Percentiles rank a stretch among this genome's conserved stretches.
These are phyloP conservation scores for Arachnomyces sp. DNA, from an alignment of 2,329 filamentous ascomycete genomes.

Conservation along the genomic window DNA sequence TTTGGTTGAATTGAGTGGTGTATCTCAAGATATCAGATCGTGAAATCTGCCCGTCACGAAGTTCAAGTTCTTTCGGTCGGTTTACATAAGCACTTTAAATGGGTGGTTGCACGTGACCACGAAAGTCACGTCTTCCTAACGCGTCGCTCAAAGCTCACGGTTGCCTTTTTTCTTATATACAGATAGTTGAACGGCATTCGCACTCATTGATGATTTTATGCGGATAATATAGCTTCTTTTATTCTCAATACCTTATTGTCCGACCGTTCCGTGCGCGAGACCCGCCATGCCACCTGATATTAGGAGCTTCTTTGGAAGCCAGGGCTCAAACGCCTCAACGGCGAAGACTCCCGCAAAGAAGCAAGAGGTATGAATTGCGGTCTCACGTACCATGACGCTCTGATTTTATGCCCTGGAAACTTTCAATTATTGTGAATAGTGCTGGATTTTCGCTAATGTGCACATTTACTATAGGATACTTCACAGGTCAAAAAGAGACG, in stretches of 20 bases:
- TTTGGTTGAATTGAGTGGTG: too few species aligned
- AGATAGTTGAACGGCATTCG: conserved; percentile 4
- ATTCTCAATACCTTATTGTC: background rate
- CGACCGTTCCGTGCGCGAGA: background rate
- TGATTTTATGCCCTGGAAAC: too few species aligned
- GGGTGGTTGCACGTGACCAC: background rate
- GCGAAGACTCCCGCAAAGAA: conserved; percentile 37
- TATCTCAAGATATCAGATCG: background rate
- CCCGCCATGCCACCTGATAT: conserved; percentile 71
- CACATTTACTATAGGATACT: conserved; percentile 19
- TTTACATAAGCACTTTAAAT: background rate
- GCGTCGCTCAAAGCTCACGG: too few species aligned
- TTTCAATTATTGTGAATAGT: too few species aligned
- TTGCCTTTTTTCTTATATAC: too few species aligned
- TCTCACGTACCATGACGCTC: background rate
- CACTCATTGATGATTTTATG: background rate
- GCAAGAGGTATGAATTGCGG: conserved; percentile 26
- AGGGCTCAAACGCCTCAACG: conserved; percentile 42
- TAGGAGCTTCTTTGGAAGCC: conserved; percentile 73
- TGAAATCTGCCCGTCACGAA: background rate
- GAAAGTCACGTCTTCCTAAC: conserved; percentile 19
- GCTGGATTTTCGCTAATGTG: conserved; percentile 5
- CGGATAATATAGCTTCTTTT: background rate
- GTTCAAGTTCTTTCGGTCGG: background rate
- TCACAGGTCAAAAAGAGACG: conserved; percentile 27